Evolutionary conservation across 495 filamentous ascomycete species (phyloP).

Genomic region (Chaetomidium leptoderma): DNA sequence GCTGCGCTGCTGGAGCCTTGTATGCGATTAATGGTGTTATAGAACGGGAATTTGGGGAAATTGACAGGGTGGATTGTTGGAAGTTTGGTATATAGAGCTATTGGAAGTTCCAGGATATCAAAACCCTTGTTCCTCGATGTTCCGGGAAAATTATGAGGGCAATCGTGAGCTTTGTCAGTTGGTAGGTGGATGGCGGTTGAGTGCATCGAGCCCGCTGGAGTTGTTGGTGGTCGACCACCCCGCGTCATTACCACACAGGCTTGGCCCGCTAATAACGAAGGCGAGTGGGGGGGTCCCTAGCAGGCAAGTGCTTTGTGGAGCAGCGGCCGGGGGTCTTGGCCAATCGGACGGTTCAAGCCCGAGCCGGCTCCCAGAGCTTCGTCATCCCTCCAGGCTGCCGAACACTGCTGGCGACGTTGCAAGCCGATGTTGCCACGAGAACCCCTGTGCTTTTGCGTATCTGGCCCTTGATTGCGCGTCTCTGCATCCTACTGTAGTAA

Average conservation of each 20-base stretch:
- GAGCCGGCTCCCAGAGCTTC: not conserved
- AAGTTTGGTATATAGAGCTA: too few relatives aligned
- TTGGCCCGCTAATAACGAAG: not conserved
- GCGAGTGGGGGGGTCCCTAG: not conserved
- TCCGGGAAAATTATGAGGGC: too few relatives aligned
- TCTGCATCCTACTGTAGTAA: too few relatives aligned
- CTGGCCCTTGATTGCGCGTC: not conserved
- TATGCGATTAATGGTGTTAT: not conserved
- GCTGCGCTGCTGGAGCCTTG: not conserved
- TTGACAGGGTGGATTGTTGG: not conserved
- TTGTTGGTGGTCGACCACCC: not conserved
- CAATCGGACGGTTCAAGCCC: not conserved
- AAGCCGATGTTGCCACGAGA: not conserved
- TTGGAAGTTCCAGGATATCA: too few relatives aligned
- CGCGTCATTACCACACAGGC: not conserved
- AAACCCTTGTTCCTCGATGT: too few relatives aligned
- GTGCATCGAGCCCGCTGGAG: not conserved
- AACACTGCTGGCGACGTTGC: too few relatives aligned
- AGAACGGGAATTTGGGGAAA: not conserved
- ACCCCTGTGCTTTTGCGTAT: not conserved
- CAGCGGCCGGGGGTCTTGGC: not conserved
- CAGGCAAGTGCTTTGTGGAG: not conserved
- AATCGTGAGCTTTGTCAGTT: too few relatives aligned
- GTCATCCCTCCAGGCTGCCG: conserved; percentile 5
- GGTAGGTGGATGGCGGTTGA: not conserved